Evolutionary conservation across 805 yeast genomes (phyloP), one percentile per base, ranked within the genome.

Genomic region (Kodamaea fukazawae): DNA sequence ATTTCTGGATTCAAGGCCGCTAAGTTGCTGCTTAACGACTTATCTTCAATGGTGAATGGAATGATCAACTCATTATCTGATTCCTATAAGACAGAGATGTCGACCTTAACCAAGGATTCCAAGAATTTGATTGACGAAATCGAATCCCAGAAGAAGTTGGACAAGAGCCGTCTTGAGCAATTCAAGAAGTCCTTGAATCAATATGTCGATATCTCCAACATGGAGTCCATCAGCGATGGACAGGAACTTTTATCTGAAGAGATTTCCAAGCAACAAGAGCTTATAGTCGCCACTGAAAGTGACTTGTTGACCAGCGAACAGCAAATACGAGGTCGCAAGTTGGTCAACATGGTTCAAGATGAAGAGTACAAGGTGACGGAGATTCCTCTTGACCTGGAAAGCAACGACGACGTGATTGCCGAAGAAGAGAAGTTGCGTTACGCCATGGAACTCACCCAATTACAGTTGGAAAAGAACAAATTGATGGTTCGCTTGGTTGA

Each of bases 51-150:
- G 66, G 44, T 68, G 13, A 46, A 47, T 23, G 62, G 63, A 4
- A 61, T 78, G 57, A 70, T 80, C 1, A 64, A 67, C 38, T 71
- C 77, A n/a, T 61, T 81, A 37, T 47, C 74, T 15, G 75, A 70
- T 13, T 65, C 74, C n/a, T 86, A 81, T 54, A 81, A 78, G 36
- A 57, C 65, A 13, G 62, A 76, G 31, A 78, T 48, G 73, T 72
- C 45, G 29, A 71, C 78, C 4, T 44, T 65, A 14, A 54, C 50
- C 18, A 38, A 40, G 7, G 61, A 65, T 34, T 40, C 43, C 29
- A 44, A 43, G 36, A 47, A 48, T 2, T 41, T 61, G 20, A 45
- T 47, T 14, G 28, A 57, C 7, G 82, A 79, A 44, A 56, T 86
- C 34, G 65, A 63, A 22, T 71, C 70, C 34, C 80, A 81, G 56